These are phyloP conservation scores for Avena insularis DNA, from an alignment of 176 grass and related monocot genomes.

Conservation along the genomic window DNA sequence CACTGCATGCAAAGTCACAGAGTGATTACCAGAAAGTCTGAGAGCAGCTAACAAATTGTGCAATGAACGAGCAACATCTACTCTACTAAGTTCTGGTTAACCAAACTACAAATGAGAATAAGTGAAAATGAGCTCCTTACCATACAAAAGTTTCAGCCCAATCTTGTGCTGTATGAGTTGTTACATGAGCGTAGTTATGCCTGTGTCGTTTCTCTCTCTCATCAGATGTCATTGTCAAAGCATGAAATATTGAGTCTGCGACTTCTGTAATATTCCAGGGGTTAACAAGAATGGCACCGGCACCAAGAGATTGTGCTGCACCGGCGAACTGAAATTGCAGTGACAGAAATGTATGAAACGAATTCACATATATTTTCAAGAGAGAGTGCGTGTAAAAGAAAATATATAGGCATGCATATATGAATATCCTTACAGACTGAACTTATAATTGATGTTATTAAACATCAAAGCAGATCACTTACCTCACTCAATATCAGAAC, in stretches of 20 bases:
- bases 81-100: not conserved
- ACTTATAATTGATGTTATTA: not conserved
- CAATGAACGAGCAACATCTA: not conserved
- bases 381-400: not conserved
- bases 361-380: not conserved
- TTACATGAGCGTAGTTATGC: slow-evolving; percentile 98
- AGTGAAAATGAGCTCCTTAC: slow-evolving; percentile 54
- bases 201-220: slow-evolving; percentile 97
- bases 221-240: slow-evolving; percentile 77
- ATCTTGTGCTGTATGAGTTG: slow-evolving; percentile 96
- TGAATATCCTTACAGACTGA: slow-evolving; percentile 13
- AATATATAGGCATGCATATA: not conserved
- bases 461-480: slow-evolving; percentile 31
- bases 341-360: slow-evolving; percentile 39
- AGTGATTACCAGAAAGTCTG: slow-evolving; percentile 28
- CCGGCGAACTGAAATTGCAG: slow-evolving; percentile 86
- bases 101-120: not conserved
- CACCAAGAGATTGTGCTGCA: slow-evolving; percentile 98
- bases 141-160: slow-evolving; percentile 99
- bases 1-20: slow-evolving; percentile 58
- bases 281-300: slow-evolving; percentile 96
- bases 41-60: slow-evolving; percentile 10
- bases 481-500: slow-evolving; percentile 98
- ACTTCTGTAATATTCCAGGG: slow-evolving; percentile 99
- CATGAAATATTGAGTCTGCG: slow-evolving; percentile 66